A percentile compares a stretch with the other conserved stretches of the same genome.
phyloP scores from a whole-genome alignment of 768 basidiomycete species.

The Hysterangium stoloniferum region DNA sequence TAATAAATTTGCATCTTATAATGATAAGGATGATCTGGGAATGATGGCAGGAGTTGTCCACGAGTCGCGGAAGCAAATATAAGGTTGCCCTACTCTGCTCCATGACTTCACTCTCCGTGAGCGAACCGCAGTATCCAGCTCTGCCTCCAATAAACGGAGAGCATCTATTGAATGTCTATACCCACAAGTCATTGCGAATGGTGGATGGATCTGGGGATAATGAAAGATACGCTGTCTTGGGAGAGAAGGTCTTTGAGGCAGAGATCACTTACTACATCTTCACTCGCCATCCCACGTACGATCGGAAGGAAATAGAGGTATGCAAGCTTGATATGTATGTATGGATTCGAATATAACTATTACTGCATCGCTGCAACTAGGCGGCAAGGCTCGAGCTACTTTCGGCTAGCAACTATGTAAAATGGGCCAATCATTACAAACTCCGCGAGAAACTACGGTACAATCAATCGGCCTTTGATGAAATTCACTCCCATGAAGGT shows the following conservation, averaged over 20 bases:
- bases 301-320: constrained; percentile 38
- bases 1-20: too few relatives aligned
- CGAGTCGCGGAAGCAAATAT: too few relatives aligned
- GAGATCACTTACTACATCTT: constrained; percentile 46
- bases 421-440: constrained; percentile 46
- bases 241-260: constrained; percentile 43
- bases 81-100: too few relatives aligned
- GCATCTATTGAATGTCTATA: constrained; percentile 53
- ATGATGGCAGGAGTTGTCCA: too few relatives aligned
- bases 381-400: constrained; percentile 25
- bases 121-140: background rate
- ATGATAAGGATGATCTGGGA: too few relatives aligned
- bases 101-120: too few relatives aligned
- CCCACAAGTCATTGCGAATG: constrained; percentile 41
- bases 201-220: constrained; percentile 36
- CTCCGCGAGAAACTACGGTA: constrained; percentile 48
- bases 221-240: constrained; percentile 53
- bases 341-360: background rate
- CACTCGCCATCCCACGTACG: constrained; percentile 34
- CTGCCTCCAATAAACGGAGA: constrained; percentile 22
- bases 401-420: constrained; percentile 32
- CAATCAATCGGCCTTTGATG: constrained; percentile 29
- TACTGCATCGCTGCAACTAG: constrained; percentile 14
- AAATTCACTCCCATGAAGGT: constrained; percentile 32
- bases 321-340: constrained; percentile 11